A percentile compares a stretch with the other conserved stretches of the same genome.
phyloP scores from a whole-genome alignment of 2,329 filamentous ascomycete genomes.

The Tothia fuscella region DNA sequence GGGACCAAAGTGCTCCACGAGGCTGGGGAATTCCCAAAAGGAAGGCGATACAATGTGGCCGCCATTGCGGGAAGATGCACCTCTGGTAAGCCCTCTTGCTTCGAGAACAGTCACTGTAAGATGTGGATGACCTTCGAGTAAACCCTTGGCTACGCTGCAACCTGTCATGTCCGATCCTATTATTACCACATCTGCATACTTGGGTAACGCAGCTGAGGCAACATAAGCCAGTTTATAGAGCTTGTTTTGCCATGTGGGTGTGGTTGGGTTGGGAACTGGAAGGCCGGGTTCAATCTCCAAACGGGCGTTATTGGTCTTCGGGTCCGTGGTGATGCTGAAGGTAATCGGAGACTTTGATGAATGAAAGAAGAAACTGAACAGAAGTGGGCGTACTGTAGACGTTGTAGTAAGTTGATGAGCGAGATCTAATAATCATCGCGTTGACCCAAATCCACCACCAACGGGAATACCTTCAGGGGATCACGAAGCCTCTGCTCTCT shows the following conservation, averaged over 20 bases:
- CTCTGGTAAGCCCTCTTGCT: conserved; percentile 67
- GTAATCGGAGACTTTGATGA: too few relatives aligned
- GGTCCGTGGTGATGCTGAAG: too few relatives aligned
- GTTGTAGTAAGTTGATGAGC: too few relatives aligned
- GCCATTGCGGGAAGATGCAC: conserved; percentile 55
- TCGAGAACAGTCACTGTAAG: conserved; percentile 54
- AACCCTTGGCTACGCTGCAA: conserved; percentile 54
- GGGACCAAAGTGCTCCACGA: neutral
- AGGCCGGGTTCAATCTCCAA: neutral
- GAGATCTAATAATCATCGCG: too few relatives aligned
- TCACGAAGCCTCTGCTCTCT: too few relatives aligned
- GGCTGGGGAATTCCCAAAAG: neutral
- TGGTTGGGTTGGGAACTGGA: neutral
- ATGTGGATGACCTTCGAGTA: conserved; percentile 22
- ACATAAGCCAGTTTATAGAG: neutral
- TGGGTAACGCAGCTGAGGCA: conserved; percentile 39
- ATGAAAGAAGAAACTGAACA: too few relatives aligned
- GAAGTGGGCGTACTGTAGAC: too few relatives aligned
- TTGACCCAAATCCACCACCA: too few relatives aligned
- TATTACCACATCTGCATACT: conserved; percentile 54
- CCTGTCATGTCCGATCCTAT: conserved; percentile 69
- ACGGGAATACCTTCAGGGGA: too few relatives aligned
- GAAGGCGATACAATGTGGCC: conserved; percentile 42
- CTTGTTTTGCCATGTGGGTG: neutral
- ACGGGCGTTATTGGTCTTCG: too few relatives aligned